Evolutionary conservation across 108 stramenopile species (phyloP), one percentile per base, ranked within the genome.

Genomic region (Cyclotella baltica): DNA sequence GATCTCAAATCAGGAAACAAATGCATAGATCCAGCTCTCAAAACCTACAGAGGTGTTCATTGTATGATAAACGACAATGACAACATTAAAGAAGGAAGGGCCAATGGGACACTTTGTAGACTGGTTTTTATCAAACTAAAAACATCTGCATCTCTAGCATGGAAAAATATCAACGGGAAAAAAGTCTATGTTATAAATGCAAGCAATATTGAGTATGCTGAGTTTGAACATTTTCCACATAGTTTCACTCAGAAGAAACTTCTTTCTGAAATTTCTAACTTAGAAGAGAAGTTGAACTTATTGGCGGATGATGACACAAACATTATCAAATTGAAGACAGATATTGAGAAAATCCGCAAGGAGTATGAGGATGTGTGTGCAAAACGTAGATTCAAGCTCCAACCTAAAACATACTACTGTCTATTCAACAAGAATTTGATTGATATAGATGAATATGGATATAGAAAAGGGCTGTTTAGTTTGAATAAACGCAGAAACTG

Each of bases 211-310:
- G 61, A 62, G 6, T 62, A 31, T 6, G 18, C 30, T 31, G 61
- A 62, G 30, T 33, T 62, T 62, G 61, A 62, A 31, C 61, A 28
- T 34, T 62, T 62, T 31, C 61, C 61, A 33, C 25, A 28, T 4
- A 62, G 29, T 62, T 8, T 18, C 30, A 31, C 23, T 8, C 40
- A 43, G 13, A 43, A 43, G 40, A 43, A 43, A 43, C 40, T 43
- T 8, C 40, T n/a, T n/a, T n/a, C n/a, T n/a, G n/a, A n/a, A n/a
- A n/a, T n/a, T n/a, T n/a, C n/a, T n/a, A n/a, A n/a, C n/a, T n/a
- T n/a, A n/a, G 13, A 43, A 43, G 40, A 43, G 40, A 43, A 43
- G 13, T 43, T 11, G 30, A 62, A 29, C 30, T 29, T 28, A 5
- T 62, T 28, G 29, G 8, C 11, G 30, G 30, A 62, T 43, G 40